These are phyloP conservation scores for Irpex rosettiformis DNA, from an alignment of 1,284 basidiomycete genomes.

Conservation along the genomic window DNA sequence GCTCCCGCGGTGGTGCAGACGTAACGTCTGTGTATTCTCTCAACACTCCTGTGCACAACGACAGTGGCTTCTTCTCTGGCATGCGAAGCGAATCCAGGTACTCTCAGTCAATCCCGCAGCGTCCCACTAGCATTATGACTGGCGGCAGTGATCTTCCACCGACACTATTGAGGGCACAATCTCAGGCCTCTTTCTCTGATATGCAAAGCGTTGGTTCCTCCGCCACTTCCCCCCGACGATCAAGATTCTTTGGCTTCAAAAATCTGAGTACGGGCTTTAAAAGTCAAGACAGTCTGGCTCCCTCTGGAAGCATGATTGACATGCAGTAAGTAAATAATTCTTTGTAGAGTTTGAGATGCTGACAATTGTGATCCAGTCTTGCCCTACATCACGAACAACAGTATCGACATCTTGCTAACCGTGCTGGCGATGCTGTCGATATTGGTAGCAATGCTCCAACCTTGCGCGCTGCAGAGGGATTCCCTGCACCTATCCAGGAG, in stretches of 20 bases:
- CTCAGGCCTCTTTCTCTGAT: conserved; percentile 76
- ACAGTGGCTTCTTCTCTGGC: conserved; percentile 50
- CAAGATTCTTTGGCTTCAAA: conserved; percentile 81
- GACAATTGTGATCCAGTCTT: conserved; percentile 59
- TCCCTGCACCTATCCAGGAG: conserved; percentile 26
- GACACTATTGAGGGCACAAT: conserved; percentile 58
- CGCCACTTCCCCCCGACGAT: conserved; percentile 57
- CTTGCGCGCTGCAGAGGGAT: conserved; percentile 47
- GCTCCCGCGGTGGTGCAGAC: conserved; percentile 50
- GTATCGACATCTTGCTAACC: conserved; percentile 27
- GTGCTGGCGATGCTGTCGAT: conserved; percentile 34
- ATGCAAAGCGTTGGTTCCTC: conserved; percentile 62
- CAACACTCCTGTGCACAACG: conserved; percentile 55
- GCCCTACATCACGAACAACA: conserved; percentile 66
- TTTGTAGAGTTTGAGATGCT: too few species aligned
- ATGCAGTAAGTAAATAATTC: conserved; percentile 76
- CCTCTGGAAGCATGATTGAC: conserved; percentile 86
- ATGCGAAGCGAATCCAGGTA: conserved; percentile 54
- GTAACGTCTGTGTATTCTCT: conserved; percentile 68
- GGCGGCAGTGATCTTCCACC: conserved; percentile 55
- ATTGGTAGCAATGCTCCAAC: conserved; percentile 37
- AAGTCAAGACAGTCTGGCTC: conserved; percentile 75
- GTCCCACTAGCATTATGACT: conserved; percentile 66
- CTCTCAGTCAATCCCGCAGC: conserved; percentile 51
- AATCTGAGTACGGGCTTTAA: conserved; percentile 73